phyloP scores from a whole-genome alignment of 1,139 yeast genomes.

The Candida sp. region DNA sequence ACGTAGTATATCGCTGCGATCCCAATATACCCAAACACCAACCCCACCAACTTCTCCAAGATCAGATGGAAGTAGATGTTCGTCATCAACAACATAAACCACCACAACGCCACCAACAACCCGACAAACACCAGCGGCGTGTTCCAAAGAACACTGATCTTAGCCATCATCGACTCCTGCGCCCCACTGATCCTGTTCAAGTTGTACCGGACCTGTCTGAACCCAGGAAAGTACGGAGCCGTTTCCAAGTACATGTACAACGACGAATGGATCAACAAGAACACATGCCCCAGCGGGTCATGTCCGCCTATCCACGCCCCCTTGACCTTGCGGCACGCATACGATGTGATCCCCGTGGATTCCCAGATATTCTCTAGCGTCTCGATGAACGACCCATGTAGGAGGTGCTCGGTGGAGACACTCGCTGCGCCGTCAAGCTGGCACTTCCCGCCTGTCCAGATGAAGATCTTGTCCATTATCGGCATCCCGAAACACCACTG shows the following conservation, averaged over 20 bases:
- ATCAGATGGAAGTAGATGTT: conserved; percentile 85
- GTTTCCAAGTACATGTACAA: conserved; percentile 74
- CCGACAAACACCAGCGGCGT: conserved; percentile 51
- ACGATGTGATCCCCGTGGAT: conserved; percentile 40
- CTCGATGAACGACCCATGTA: conserved; percentile 7
- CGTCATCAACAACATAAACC: conserved; percentile 90
- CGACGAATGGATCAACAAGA: conserved; percentile 74
- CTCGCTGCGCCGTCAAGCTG: conserved; percentile 16
- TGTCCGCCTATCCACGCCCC: conserved; percentile 94
- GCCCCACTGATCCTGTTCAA: neutral
- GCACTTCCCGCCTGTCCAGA: conserved; percentile 86
- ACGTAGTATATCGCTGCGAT: conserved; percentile 22
- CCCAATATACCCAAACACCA: conserved; percentile 61
- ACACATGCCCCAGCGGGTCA: conserved; percentile 96
- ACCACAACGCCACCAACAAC: conserved; percentile 63
- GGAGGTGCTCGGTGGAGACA: neutral
- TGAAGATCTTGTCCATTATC: conserved; percentile 84
- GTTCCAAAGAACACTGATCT: conserved; percentile 18
- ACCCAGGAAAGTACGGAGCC: conserved; percentile 41
- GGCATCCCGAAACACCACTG: conserved; percentile 93
- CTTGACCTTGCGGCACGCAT: conserved; percentile 59
- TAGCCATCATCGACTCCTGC: neutral
- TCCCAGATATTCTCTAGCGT: conserved; percentile 16
- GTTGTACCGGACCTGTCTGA: conserved; percentile 12
- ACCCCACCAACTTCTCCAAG: conserved; percentile 71